Evolutionary conservation across 345 rosid species (phyloP), one percentile per base, ranked within the genome.

Genomic region (Rhizophora apiculata): DNA sequence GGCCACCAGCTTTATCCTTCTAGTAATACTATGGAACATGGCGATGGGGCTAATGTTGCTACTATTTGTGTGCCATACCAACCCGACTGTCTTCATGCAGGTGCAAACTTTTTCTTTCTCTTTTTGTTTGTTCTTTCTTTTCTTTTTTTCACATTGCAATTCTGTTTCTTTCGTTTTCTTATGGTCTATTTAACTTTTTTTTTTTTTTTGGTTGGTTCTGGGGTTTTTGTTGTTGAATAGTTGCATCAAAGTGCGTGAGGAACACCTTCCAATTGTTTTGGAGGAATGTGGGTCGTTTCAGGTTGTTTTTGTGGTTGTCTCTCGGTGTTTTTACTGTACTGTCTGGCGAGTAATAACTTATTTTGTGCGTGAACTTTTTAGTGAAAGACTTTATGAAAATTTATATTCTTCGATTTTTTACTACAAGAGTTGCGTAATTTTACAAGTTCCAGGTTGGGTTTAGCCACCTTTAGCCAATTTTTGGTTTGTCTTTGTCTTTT

Each of bases 31-130:
- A 56, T 64, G 68, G 86, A 76, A 54, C 83, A 78, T 60, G 63
- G 49, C 36, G 81, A 72, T 22, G 82, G 74, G 53, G 65, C 65
- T 46, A 71, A 54, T 54, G 57, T 34, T 61, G 21, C 53, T 20
- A 21, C 60, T 36, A 10, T 61, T 27, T 27, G 65, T 66, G 77
- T 77, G 72, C 79, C 82, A 63, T 75, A 81, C 83, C 91, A 86
- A 68, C 86, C 82, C 32, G 85, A 81, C 65, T 81, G 78, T 83
- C 82, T 86, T 76, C 91, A 83, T 81, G 86, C 93, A 81, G 96
- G 96, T 89, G 78, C 64, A 10, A 46, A 59, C 36, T 70, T 48
- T 7, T n/a, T n/a, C 29, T 26, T 21, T 46, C 20, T 34, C 2
- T 34, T 64, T 24, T 60, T 59, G 4, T 29, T 10, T 68, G 21